phyloP scores from a whole-genome alignment of 192 early-diverging fungal species.

The Coemansia sp. region DNA sequence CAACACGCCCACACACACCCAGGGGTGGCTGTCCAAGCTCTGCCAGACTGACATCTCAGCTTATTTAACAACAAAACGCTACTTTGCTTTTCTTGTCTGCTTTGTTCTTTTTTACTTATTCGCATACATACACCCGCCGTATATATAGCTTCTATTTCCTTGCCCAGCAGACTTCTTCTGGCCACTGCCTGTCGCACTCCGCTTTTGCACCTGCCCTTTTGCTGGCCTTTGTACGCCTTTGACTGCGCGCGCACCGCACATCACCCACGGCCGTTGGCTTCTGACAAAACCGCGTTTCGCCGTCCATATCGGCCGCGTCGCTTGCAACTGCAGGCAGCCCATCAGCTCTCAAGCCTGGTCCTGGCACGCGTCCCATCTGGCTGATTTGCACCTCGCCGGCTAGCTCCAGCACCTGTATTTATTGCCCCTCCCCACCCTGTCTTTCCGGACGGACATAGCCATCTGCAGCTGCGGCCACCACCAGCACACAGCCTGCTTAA shows the following conservation, averaged over 20 bases:
- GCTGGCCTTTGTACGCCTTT: slow-evolving; percentile 1
- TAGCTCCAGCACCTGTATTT: background rate
- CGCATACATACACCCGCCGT: slow-evolving; percentile 7
- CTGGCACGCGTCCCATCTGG: background rate
- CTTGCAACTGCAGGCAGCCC: slow-evolving; percentile 3
- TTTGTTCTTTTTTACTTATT: slow-evolving; percentile 3
- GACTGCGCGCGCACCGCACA: background rate
- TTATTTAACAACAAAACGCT: slow-evolving; percentile 31
- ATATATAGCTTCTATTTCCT: background rate
- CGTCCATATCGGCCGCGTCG: background rate
- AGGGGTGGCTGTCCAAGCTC: slow-evolving; percentile 17
- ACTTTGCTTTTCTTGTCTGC: slow-evolving; percentile 13
- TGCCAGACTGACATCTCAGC: slow-evolving; percentile 38
- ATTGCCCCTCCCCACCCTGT: background rate
- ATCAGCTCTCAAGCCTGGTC: background rate
- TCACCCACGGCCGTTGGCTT: background rate
- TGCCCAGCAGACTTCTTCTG: background rate
- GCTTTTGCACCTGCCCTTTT: slow-evolving; percentile 4
- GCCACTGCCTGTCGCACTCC: background rate
- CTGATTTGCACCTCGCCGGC: background rate
- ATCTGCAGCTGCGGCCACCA: background rate
- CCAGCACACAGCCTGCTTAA: slow-evolving; percentile 4
- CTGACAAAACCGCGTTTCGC: background rate
- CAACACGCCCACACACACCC: background rate
- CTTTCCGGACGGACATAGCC: background rate